Percentiles rank a stretch among this genome's conserved stretches.
Conservation (phyloP, 805 yeast species). For the Dipodascus geniculatus region DNA sequence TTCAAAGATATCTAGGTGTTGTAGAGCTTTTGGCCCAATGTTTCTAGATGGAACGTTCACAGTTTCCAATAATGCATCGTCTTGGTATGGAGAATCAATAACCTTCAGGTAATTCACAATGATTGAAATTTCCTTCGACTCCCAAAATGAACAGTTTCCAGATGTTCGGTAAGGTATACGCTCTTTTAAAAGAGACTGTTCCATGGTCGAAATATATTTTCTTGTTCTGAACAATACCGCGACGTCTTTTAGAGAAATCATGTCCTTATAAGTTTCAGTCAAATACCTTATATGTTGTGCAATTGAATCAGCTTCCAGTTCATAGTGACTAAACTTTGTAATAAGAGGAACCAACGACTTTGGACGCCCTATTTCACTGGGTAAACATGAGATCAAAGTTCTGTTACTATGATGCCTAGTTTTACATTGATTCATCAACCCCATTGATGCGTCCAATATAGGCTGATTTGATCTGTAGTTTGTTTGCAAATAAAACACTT, state of each 20-base stretch:
- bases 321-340: constrained; percentile 27
- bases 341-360: constrained; percentile 25
- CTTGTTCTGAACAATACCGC: constrained; percentile 63
- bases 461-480: constrained; percentile 74
- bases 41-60: constrained; percentile 55
- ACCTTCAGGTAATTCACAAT: constrained; percentile 57
- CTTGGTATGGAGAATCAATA: constrained; percentile 32
- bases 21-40: constrained; percentile 42
- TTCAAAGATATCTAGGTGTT: not conserved
- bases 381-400: not conserved
- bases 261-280: constrained; percentile 30
- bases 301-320: constrained; percentile 47
- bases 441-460: constrained; percentile 54
- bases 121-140: constrained; percentile 50
- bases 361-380: not conserved
- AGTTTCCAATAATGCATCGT: constrained; percentile 32
- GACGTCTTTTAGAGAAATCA: constrained; percentile 45
- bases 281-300: constrained; percentile 43
- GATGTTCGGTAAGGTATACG: constrained; percentile 56
- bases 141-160: constrained; percentile 75
- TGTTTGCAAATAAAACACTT: constrained; percentile 38
- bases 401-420: constrained; percentile 27
- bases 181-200: constrained; percentile 42
- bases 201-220: constrained; percentile 49
- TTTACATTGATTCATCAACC: constrained; percentile 41